Evolutionary conservation across 805 yeast genomes (phyloP), one percentile per base, ranked within the genome.

Genomic region (Sporopachydermia quercuum): DNA sequence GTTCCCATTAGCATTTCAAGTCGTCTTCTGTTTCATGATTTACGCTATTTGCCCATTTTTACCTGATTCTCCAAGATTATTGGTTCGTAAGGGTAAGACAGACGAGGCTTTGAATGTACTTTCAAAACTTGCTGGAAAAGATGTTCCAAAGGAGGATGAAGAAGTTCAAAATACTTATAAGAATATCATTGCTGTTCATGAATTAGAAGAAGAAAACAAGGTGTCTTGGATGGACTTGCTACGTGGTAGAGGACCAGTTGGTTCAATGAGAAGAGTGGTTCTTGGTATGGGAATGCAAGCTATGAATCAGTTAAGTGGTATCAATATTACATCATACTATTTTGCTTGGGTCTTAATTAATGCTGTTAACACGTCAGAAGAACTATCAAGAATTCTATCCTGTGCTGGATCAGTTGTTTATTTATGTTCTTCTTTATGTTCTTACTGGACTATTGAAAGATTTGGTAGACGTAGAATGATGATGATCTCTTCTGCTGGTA

Each of bases 21-120:
- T 23, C n/a, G 30, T 23, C n/a, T 76, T 78, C 50, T 74, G 77
- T 44, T 39, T 58, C 63, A 70, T 89, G 58, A n/a, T 23, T 8
- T 23, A 23, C n/a, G 8, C 30, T 23, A n/a, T 23, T 8, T 23
- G 30, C 30, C 30, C 30, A 23, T 23, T 23, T 23, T n/a, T 23
- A n/a, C 97, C 98, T 11, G 98, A 89, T 54, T 86, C 97, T 11
- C 98, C 98, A 43, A 74, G 98, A 57, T 89, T 62, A 56, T 75
- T 89, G 51, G 77, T 89, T 37, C 75, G 81, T 66, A 71, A 76
- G 46, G 80, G 81, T 40, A 63, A 74, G 38, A 47, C 65, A 16
- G 84, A 74, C 2, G 65, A 63, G 45, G 97, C 97, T 15, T 68
- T 67, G 36, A 53, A 58, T 6, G 94, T 86, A 3, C 60, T 19